Conservation (phyloP, 495 filamentous ascomycete genomes). For the Daldinia grandis region DNA sequence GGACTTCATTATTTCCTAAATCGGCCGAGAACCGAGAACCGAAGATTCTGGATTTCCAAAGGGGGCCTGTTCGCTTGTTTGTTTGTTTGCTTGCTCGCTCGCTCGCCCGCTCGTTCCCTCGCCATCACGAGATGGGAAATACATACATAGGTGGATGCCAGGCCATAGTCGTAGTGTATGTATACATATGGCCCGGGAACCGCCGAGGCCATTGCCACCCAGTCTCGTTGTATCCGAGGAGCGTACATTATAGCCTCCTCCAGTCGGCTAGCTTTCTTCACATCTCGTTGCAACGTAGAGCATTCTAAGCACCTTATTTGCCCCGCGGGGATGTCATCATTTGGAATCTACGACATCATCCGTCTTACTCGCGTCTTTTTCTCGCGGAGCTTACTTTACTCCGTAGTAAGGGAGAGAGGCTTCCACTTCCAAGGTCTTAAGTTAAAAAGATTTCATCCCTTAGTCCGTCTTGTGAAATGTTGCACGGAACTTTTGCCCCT, state of each 20-base stretch:
- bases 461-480: not conserved
- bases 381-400: conserved; percentile 6
- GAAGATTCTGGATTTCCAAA: too few relatives aligned
- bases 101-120: not conserved
- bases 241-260: not conserved
- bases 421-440: not conserved
- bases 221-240: conserved; percentile 16
- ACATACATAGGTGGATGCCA: not conserved
- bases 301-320: conserved; percentile 40
- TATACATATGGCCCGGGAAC: conserved; percentile 25
- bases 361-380: not conserved
- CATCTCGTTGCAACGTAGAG: conserved; percentile 20
- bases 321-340: conserved; percentile 30
- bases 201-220: conserved; percentile 14
- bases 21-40: not conserved
- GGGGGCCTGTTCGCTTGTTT: not conserved
- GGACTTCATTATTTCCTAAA: conserved; percentile 3
- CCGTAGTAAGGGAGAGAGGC: conserved; percentile 5
- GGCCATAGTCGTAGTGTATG: not conserved
- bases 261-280: conserved; percentile 8
- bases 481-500: not conserved
- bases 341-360: conserved; percentile 1
- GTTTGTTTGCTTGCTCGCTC: conserved; percentile 15
- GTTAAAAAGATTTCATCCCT: not conserved
- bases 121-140: conserved; percentile 17